Evolutionary conservation across 371 early-diverging fungal species (phyloP).

Genomic region (Haplosporangium sp.): DNA sequence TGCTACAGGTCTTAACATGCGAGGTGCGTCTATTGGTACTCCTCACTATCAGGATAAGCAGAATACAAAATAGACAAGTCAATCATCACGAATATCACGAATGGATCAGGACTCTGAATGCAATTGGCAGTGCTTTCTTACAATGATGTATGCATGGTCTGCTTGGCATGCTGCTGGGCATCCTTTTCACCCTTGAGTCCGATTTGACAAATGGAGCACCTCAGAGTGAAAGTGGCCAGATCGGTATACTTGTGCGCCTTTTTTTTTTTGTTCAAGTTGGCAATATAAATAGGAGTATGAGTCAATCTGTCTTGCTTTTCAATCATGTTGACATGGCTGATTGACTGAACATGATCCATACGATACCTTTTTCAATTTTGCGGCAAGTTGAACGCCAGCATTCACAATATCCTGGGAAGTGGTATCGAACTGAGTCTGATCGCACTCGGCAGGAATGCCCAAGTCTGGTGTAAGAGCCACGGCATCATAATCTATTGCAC

Average conservation of each 20-base stretch:
- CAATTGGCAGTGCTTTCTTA: too few relatives aligned
- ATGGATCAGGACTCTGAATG: too few relatives aligned
- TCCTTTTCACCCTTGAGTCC: conserved; percentile 72
- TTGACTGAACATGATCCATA: background rate
- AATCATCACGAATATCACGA: too few relatives aligned
- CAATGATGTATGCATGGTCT: conserved; percentile 47
- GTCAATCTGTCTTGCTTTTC: background rate
- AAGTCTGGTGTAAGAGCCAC: conserved; percentile 61
- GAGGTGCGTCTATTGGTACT: too few relatives aligned
- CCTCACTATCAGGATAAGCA: conserved; percentile 1
- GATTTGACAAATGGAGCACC: conserved; percentile 61
- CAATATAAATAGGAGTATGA: background rate
- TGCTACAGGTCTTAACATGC: too few relatives aligned
- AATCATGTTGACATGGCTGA: background rate
- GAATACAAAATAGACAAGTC: too few relatives aligned
- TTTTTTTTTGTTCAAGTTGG: background rate
- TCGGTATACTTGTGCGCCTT: conserved; percentile 69
- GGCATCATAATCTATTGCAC: conserved; percentile 67
- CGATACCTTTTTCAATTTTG: conserved; percentile 58
- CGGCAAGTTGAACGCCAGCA: conserved; percentile 60
- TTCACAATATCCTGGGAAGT: conserved; percentile 48
- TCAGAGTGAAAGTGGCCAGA: conserved; percentile 67
- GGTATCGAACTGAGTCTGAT: conserved; percentile 63
- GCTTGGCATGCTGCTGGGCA: conserved; percentile 50
- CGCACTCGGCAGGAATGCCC: conserved; percentile 62